Percentiles rank a stretch among this genome's conserved stretches.
These are phyloP conservation scores for Psilocybe mexicana DNA, from an alignment of 1,284 basidiomycete genomes.

Conservation along the genomic window DNA sequence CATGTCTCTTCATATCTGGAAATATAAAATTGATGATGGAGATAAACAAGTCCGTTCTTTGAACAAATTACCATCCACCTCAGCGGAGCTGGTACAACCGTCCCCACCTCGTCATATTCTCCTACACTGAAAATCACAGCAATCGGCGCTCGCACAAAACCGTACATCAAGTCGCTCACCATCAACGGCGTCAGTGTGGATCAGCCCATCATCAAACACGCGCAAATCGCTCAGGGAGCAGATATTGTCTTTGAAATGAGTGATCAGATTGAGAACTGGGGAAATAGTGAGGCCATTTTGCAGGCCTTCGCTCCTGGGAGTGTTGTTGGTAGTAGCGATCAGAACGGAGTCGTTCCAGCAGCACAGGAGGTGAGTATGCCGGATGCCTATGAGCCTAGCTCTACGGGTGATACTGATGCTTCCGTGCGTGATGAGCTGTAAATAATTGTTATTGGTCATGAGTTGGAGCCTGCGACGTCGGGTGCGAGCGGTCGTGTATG, in stretches of 20 bases:
- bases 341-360: not conserved
- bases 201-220: conserved; percentile 55
- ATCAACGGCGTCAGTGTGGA: conserved; percentile 49
- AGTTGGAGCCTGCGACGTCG: not conserved
- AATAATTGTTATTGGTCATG: not conserved
- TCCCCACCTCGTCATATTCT: conserved; percentile 3
- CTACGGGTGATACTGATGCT: conserved; percentile 5
- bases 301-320: conserved; percentile 8
- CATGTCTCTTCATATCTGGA: conserved; percentile 18
- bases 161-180: conserved; percentile 58
- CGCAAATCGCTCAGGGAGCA: conserved; percentile 56
- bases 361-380: not conserved
- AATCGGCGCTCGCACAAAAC: conserved; percentile 50
- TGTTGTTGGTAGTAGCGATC: not conserved
- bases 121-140: conserved; percentile 51
- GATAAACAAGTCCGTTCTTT: conserved; percentile 58
- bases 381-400: conserved; percentile 2
- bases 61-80: conserved; percentile 60
- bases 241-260: conserved; percentile 69
- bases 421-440: conserved; percentile 21
- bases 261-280: conserved; percentile 37
- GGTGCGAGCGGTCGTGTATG: too few relatives aligned
- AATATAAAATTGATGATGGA: not conserved
- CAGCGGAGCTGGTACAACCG: conserved; percentile 32
- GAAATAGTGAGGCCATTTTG: conserved; percentile 29